These are phyloP conservation scores for Boletus rubroflammeus DNA, from an alignment of 768 basidiomycete species.

Conservation along the genomic window DNA sequence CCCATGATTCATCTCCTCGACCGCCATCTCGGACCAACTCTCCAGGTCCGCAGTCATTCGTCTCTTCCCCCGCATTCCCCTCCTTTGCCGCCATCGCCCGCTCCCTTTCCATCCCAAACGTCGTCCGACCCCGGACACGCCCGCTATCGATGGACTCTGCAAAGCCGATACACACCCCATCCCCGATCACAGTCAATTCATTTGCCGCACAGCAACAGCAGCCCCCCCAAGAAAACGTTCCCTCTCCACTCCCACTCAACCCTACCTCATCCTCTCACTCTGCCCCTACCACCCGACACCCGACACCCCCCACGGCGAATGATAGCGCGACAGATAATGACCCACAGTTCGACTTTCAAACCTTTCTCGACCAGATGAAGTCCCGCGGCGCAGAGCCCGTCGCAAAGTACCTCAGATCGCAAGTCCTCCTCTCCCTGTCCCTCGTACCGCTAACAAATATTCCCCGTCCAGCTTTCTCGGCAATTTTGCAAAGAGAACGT, in stretches of 20 bases:
- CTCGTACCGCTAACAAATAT: neutral
- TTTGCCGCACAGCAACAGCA: neutral
- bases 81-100: constrained; percentile 55
- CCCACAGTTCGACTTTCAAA: constrained; percentile 85
- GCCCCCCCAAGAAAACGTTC: neutral
- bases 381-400: constrained; percentile 83
- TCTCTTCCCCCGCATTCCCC: neutral
- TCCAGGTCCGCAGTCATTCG: neutral
- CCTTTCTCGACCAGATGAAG: constrained; percentile 95
- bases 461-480: constrained; percentile 68
- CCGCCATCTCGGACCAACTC: neutral
- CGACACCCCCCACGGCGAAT: constrained; percentile 19
- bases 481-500: constrained; percentile 89
- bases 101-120: constrained; percentile 52
- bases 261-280: constrained; percentile 3
- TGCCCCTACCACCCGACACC: constrained; percentile 21
- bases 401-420: constrained; percentile 94
- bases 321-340: constrained; percentile 19
- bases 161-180: neutral
- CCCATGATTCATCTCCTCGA: neutral
- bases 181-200: neutral
- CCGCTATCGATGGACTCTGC: constrained; percentile 9
- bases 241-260: neutral
- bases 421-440: constrained; percentile 32
- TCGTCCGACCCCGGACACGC: constrained; percentile 20